Evolutionary conservation across 768 basidiomycete species (phyloP), one percentile per base, ranked within the genome.

Genomic region (Wakefieldia striispora): DNA sequence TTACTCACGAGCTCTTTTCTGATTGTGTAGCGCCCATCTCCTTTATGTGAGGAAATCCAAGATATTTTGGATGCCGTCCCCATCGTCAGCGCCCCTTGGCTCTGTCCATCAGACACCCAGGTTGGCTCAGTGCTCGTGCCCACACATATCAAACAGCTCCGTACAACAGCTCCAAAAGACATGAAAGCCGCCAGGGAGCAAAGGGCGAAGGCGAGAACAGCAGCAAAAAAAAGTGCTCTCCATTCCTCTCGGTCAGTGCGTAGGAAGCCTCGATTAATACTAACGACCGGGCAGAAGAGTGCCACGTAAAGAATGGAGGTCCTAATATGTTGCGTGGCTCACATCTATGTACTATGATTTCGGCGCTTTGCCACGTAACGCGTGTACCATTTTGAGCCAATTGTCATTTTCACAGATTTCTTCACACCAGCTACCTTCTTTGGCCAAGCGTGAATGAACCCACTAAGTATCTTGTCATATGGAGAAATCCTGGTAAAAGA

Each of bases 71-170:
- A 74, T 26, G 65, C 73, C 26, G 65, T 89, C n/a, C 78, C 81
- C 11, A 66, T 74, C 17, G 61, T 87, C 13, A 69, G 75, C 14
- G 88, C 89, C 0, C 72, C 83, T 6, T 95, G 91, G 91, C 71
- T 81, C 13, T 66, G 74, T 4, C 58, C 68, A 27, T 39, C 55
- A 13, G 43, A 45, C 6, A 24, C 50, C 47, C 34, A 60, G 51
- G 14, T 49, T 50, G 17, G n/a, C 45, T 43, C 47, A 39, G 47
- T 66, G 16, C 71, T 84, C 21, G 68, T 87, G 36, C 82, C 86
- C 3, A 91, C 90, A 0, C 86, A 91, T 60, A 75, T 92, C 56
- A 95, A 93, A 61, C 89, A 91, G 55, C 63, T 92, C 19, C 77
- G 78, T 16, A 94, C 92, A 3, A 81, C 83, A 24, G 81, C 83